Percentiles rank a stretch among this genome's conserved stretches.
Conservation (phyloP, 2,329 filamentous ascomycete genomes). For the Chaetomium sp. region DNA sequence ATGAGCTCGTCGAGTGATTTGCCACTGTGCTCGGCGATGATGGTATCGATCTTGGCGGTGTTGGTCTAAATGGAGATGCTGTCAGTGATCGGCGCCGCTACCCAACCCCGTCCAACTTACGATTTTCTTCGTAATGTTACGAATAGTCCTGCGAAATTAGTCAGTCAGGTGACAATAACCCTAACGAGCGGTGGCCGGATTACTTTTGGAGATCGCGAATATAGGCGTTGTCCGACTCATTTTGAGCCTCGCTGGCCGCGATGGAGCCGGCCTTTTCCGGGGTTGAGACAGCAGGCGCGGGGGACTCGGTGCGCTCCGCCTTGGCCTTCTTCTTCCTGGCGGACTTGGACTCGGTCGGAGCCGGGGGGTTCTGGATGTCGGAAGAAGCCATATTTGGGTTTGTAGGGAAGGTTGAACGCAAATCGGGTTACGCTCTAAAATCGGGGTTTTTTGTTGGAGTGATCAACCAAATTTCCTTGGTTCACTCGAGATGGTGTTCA, state of each 20-base stretch:
- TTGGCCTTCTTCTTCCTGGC: constrained; percentile 70
- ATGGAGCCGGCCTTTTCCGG: constrained; percentile 54
- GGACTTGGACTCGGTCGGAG: constrained; percentile 64
- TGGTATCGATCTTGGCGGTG: constrained; percentile 69
- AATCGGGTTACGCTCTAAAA: constrained; percentile 7
- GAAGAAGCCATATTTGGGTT: constrained; percentile 62
- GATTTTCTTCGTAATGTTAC: constrained; percentile 92
- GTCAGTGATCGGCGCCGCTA: constrained; percentile 2
- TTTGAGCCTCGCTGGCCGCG: constrained; percentile 55
- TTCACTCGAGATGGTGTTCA: constrained; percentile 4
- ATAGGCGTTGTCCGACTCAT: constrained; percentile 73
- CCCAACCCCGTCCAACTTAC: constrained; percentile 54
- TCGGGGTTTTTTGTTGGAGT: not conserved
- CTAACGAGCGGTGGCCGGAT: constrained; percentile 37
- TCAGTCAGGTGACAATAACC: constrained; percentile 24
- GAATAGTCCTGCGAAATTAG: constrained; percentile 68
- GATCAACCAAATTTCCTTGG: not conserved
- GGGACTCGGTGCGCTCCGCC: constrained; percentile 56
- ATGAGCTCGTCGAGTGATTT: constrained; percentile 76
- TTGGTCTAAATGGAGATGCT: constrained; percentile 54
- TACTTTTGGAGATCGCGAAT: constrained; percentile 91
- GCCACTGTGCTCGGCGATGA: constrained; percentile 69
- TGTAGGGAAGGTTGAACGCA: not conserved
- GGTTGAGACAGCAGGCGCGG: constrained; percentile 54
- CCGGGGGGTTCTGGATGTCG: constrained; percentile 63